These are phyloP conservation scores for Fraxinus ornus DNA, from an alignment of 305 asterid species.

Conservation along the genomic window DNA sequence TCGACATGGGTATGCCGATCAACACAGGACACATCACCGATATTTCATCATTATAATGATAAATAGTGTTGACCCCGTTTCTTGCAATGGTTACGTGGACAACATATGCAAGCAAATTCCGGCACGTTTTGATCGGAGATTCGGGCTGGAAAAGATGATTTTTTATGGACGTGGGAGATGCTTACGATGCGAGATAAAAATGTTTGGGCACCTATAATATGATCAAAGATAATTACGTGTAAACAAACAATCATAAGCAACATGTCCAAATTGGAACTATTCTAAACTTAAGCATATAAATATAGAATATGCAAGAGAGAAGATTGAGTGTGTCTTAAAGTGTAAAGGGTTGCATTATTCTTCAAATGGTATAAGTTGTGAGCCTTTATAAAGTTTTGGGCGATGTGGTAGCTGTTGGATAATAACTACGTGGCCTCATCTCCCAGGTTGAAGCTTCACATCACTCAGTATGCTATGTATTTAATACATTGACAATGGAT, in stretches of 20 bases:
- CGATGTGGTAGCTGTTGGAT: background rate
- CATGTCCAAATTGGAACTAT: background rate
- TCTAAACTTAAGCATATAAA: background rate
- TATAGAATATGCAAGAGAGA: background rate
- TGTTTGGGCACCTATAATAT: background rate
- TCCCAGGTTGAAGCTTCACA: background rate
- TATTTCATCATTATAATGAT: background rate
- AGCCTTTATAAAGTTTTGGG: too few relatives aligned
- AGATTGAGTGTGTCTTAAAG: background rate
- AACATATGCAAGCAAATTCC: too few relatives aligned
- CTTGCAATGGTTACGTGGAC: too few relatives aligned
- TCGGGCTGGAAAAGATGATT: background rate
- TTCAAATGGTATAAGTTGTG: background rate
- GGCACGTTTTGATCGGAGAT: too few relatives aligned
- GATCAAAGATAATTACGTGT: background rate
- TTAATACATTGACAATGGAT: background rate
- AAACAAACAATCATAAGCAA: background rate
- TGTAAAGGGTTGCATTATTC: background rate
- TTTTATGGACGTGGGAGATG: background rate
- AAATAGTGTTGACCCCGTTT: background rate
- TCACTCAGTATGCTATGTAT: background rate
- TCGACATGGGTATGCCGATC: background rate
- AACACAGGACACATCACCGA: background rate
- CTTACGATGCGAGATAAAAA: background rate
- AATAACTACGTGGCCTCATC: background rate